Conservation (phyloP, 31 red algal genomes). For the Asparagopsis taxiformis region DNA sequence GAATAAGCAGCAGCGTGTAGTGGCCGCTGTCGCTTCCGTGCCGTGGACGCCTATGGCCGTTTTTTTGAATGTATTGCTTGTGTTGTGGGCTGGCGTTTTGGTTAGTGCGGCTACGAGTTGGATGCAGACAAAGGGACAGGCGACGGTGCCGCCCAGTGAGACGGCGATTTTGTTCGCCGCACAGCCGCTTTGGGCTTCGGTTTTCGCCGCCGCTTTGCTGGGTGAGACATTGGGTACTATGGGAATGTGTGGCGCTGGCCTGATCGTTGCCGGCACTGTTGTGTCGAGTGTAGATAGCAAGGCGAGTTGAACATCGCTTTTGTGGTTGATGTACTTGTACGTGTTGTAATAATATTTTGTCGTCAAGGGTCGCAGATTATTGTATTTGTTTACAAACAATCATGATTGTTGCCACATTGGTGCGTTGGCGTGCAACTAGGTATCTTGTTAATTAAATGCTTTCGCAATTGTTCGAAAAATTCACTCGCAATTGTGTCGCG, state of each 20-base stretch:
- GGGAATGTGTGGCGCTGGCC: conserved; percentile 38
- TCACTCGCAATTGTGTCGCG: no score
- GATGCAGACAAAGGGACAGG: conserved; percentile 67
- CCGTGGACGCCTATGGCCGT: conserved; percentile 30
- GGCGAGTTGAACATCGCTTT: neutral
- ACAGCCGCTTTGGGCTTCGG: conserved; percentile 72
- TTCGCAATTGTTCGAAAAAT: no score
- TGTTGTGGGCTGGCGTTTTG: conserved; percentile 76
- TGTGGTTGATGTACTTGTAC: no score
- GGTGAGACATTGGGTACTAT: conserved; percentile 46
- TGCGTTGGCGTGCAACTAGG: no score
- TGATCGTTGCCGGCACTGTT: conserved; percentile 50
- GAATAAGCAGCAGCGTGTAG: neutral
- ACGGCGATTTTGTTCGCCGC: conserved; percentile 68
- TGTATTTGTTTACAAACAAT: no score
- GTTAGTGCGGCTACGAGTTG: conserved; percentile 46
- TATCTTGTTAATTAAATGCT: no score
- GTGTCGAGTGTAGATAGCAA: conserved; percentile 43
- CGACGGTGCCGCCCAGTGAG: conserved; percentile 57
- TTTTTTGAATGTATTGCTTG: conserved; percentile 38
- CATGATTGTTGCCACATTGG: no score
- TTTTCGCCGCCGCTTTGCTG: conserved; percentile 43
- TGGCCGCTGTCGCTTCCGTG: conserved; percentile 10
- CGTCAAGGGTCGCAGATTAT: no score
- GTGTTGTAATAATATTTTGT: no score